Conservation (phyloP, 2,329 filamentous ascomycete genomes). For the Neonectria hederae region DNA sequence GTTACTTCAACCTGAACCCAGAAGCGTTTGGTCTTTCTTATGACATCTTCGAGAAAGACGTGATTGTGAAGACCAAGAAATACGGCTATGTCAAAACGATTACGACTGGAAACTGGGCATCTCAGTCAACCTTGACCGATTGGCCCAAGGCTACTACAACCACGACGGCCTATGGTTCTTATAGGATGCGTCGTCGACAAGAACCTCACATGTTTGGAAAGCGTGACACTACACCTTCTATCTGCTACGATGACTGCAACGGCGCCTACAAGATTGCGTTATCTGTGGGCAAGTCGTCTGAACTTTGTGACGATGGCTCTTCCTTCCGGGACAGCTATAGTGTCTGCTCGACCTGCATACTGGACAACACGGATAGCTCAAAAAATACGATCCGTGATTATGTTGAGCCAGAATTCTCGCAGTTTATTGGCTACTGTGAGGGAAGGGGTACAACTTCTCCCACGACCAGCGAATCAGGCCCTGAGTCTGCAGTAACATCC, state of each 20-base stretch:
- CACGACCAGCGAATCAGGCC: slow-evolving; percentile 17
- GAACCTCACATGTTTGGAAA: slow-evolving; percentile 47
- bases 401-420: slow-evolving; percentile 50
- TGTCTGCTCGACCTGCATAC: slow-evolving; percentile 56
- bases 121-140: slow-evolving; percentile 58
- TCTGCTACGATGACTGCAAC: slow-evolving; percentile 66
- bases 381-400: slow-evolving; percentile 47
- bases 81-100: slow-evolving; percentile 53
- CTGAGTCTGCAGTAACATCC: slow-evolving; percentile 39
- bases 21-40: slow-evolving; percentile 69
- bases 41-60: slow-evolving; percentile 65
- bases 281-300: slow-evolving; percentile 55
- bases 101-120: slow-evolving; percentile 65
- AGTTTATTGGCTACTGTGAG: slow-evolving; percentile 59
- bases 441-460: slow-evolving; percentile 35
- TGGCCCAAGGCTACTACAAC: slow-evolving; percentile 40
- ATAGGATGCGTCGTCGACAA: slow-evolving; percentile 28
- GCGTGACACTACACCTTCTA: slow-evolving; percentile 54
- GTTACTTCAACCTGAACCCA: slow-evolving; percentile 73
- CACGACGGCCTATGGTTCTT: slow-evolving; percentile 20
- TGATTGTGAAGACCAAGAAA: slow-evolving; percentile 48
- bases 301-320: slow-evolving; percentile 56
- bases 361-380: slow-evolving; percentile 30
- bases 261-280: slow-evolving; percentile 58
- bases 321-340: slow-evolving; percentile 51